Evolutionary conservation across 2,329 filamentous ascomycete species (phyloP).

Genomic region (Aurifilum marmelostoma): DNA sequence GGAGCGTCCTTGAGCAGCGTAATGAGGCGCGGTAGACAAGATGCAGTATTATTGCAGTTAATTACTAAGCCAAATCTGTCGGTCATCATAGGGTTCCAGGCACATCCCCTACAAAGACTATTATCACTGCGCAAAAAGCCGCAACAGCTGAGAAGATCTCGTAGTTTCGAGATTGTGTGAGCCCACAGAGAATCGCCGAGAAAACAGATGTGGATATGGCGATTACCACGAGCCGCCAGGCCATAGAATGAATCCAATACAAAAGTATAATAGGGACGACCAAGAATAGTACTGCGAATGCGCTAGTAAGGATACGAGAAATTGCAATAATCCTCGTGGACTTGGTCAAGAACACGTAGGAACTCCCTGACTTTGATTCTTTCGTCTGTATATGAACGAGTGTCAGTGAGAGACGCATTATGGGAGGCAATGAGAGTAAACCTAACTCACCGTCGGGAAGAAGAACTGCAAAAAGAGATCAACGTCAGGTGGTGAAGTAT

Average conservation of each 20-base stretch:
- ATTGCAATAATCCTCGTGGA: not conserved
- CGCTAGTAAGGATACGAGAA: not conserved
- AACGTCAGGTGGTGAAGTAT: no score
- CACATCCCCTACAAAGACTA: not conserved
- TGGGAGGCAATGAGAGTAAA: not conserved
- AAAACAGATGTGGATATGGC: not conserved
- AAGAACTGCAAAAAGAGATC: conserved; percentile 1
- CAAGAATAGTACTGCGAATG: not conserved
- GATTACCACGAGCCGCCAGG: not conserved
- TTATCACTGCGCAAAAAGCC: conserved; percentile 1
- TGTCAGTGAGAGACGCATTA: not conserved
- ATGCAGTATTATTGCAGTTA: no score
- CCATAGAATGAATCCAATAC: not conserved
- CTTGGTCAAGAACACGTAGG: not conserved
- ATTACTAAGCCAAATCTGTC: no score
- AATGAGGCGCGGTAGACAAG: not conserved
- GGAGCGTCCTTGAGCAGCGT: not conserved
- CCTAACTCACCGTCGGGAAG: not conserved
- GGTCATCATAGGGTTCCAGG: not conserved
- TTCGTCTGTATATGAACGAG: not conserved
- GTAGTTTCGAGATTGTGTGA: not conserved
- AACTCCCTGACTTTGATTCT: not conserved
- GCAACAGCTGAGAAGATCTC: not conserved
- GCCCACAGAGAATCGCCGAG: not conserved
- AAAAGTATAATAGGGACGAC: not conserved